phyloP scores from a whole-genome alignment of 129 eudicot species.

The Artemisia tridentata region DNA sequence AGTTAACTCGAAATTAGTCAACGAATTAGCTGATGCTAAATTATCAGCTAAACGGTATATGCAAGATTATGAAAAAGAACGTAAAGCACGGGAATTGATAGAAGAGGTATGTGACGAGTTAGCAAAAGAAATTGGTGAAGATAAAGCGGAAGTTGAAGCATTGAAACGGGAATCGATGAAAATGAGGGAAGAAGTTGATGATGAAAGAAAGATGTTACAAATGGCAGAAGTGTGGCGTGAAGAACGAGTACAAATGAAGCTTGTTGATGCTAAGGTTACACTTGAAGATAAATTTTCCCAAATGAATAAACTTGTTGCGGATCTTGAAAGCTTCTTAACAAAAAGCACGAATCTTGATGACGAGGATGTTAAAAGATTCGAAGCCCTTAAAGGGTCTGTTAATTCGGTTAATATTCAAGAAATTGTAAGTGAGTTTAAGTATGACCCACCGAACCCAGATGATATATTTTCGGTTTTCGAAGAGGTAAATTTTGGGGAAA shows the following conservation, averaged over 20 bases:
- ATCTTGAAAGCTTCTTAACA: slow-evolving; percentile 62
- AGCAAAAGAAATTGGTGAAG: slow-evolving; percentile 91
- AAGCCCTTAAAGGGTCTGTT: slow-evolving; percentile 51
- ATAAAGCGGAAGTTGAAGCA: slow-evolving; percentile 86
- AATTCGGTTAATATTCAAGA: slow-evolving; percentile 58
- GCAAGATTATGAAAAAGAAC: slow-evolving; percentile 86
- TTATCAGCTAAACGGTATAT: slow-evolving; percentile 58
- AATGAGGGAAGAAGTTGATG: slow-evolving; percentile 89
- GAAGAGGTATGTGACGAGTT: slow-evolving; percentile 96
- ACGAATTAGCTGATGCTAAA: slow-evolving; percentile 72
- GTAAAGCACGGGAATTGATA: slow-evolving; percentile 68
- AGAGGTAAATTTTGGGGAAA: slow-evolving; percentile 60
- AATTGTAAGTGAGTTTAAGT: slow-evolving; percentile 53
- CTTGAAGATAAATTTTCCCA: slow-evolving; percentile 74
- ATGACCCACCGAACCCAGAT: slow-evolving; percentile 74
- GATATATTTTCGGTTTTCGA: slow-evolving; percentile 76
- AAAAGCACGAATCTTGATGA: slow-evolving; percentile 31
- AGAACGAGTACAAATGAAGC: slow-evolving; percentile 95
- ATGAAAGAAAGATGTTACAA: slow-evolving; percentile 91
- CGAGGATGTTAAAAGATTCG: slow-evolving; percentile 55
- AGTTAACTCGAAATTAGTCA: slow-evolving; percentile 72
- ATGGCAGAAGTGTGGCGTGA: slow-evolving; percentile 99
- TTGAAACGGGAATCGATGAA: slow-evolving; percentile 72
- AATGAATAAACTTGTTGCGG: slow-evolving; percentile 55
- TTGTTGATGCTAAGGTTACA: slow-evolving; percentile 79